Conservation (phyloP, 2,329 filamentous ascomycete genomes). For the Fusarium austroafricanum region DNA sequence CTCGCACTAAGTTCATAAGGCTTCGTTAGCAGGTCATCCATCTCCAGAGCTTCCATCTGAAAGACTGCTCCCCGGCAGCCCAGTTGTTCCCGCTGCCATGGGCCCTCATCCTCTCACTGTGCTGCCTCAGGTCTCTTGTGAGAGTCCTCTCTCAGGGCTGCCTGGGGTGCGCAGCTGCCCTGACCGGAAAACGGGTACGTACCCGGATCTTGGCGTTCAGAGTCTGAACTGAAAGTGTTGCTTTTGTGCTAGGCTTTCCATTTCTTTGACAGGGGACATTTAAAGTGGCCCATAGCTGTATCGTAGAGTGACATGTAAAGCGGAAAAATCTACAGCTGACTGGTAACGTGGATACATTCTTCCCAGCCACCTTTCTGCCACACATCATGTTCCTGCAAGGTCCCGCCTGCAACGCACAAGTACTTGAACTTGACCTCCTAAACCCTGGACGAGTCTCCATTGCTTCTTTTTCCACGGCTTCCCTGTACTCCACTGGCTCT, state of each 20-base stretch:
- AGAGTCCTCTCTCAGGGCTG: slow-evolving; percentile 8
- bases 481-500: slow-evolving; percentile 34
- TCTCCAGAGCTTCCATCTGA: slow-evolving; percentile 8
- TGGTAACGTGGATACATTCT: slow-evolving; percentile 1
- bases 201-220: slow-evolving; percentile 28
- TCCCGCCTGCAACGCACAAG: slow-evolving; percentile 15
- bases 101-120: slow-evolving; percentile 7
- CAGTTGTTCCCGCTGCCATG: slow-evolving; percentile 10
- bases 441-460: slow-evolving; percentile 33
- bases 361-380: slow-evolving; percentile 10
- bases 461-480: slow-evolving; percentile 40
- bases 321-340: slow-evolving; percentile 1
- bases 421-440: slow-evolving; percentile 16
- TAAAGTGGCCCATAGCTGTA: slow-evolving; percentile 28
- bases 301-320: slow-evolving; percentile 21
- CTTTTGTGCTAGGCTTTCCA: slow-evolving; percentile 34
- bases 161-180: slow-evolving; percentile 25
- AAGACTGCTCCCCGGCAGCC: slow-evolving; percentile 6
- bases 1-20: slow-evolving; percentile 33
- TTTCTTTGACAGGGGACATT: slow-evolving; percentile 34
- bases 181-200: slow-evolving; percentile 39
- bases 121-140: slow-evolving; percentile 3
- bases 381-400: slow-evolving; percentile 19
- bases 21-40: slow-evolving; percentile 20
- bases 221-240: slow-evolving; percentile 27